Evolutionary conservation across 192 early-diverging fungal genomes (phyloP).

Genomic region (Rhizophagus prolifer): DNA sequence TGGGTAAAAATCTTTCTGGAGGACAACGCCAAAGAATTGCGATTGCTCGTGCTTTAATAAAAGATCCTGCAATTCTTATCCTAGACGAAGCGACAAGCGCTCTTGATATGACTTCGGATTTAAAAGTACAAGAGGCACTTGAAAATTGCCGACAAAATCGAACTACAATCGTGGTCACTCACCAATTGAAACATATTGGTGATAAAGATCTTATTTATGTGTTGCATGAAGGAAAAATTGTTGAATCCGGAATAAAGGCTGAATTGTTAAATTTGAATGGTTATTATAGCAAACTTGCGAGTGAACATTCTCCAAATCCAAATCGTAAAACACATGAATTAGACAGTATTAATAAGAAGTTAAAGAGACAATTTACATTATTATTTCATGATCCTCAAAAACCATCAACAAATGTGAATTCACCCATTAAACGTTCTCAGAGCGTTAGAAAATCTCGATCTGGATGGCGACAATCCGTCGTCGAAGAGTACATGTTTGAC

Average conservation of each 20-base stretch:
- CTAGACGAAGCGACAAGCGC: conserved; percentile 40
- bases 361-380: background rate
- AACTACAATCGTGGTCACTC: conserved; percentile 61
- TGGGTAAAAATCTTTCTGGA: conserved; percentile 74
- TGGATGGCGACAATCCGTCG: background rate
- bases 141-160: conserved; percentile 34
- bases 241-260: conserved; percentile 31
- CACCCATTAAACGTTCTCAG: background rate
- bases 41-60: conserved; percentile 63
- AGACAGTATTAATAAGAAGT: background rate
- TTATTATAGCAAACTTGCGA: conserved; percentile 7
- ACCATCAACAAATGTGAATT: background rate
- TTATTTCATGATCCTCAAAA: background rate
- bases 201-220: conserved; percentile 48
- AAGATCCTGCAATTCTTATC: conserved; percentile 62
- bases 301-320: background rate
- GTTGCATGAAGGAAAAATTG: conserved; percentile 45
- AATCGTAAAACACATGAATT: conserved; percentile 17
- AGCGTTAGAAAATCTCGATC: background rate
- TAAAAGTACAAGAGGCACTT: conserved; percentile 39
- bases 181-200: conserved; percentile 54
- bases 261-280: conserved; percentile 28
- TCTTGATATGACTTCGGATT: conserved; percentile 34
- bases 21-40: conserved; percentile 82
- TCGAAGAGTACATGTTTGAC: background rate